These are phyloP conservation scores for Arthrobotrys iridis DNA, from an alignment of 2,329 filamentous ascomycete genomes.

Conservation along the genomic window DNA sequence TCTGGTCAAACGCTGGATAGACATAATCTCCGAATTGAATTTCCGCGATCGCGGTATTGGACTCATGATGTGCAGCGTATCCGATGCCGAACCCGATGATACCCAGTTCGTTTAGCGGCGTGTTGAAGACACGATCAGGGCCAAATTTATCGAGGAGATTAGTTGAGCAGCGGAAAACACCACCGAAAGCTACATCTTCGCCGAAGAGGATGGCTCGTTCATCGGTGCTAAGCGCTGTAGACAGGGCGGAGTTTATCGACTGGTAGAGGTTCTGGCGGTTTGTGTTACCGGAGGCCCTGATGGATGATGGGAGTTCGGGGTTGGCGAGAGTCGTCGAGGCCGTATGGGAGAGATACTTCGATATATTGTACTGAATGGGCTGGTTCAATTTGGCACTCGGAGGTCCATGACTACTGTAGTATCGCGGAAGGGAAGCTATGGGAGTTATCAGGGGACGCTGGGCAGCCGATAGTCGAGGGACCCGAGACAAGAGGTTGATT, in stretches of 20 bases:
- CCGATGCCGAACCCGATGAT: slow-evolving; percentile 95
- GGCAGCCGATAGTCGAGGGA: slow-evolving; percentile 11
- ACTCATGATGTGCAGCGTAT: slow-evolving; percentile 70
- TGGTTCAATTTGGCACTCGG: slow-evolving; percentile 72
- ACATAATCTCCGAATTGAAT: slow-evolving; percentile 97
- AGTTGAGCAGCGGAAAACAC: slow-evolving; percentile 94
- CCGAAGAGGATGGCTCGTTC: slow-evolving; percentile 91
- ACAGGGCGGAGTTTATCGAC: slow-evolving; percentile 88
- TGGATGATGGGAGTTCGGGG: slow-evolving; percentile 74
- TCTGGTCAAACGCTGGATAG: slow-evolving; percentile 90
- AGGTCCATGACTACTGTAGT: slow-evolving; percentile 31
- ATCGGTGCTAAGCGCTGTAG: slow-evolving; percentile 81
- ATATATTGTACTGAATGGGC: slow-evolving; percentile 82
- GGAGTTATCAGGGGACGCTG: slow-evolving; percentile 4
- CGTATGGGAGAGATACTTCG: slow-evolving; percentile 76
- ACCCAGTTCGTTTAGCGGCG: slow-evolving; percentile 90
- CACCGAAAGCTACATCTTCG: slow-evolving; percentile 96
- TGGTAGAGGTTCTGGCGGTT: slow-evolving; percentile 94
- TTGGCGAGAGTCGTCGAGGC: slow-evolving; percentile 73
- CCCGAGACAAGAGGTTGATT: slow-evolving; percentile 27
- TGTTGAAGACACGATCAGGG: slow-evolving; percentile 91
- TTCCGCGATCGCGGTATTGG: slow-evolving; percentile 91
- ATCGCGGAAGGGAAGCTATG: slow-evolving; percentile 8
- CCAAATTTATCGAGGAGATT: slow-evolving; percentile 89
- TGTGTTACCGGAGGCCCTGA: slow-evolving; percentile 74